Evolutionary conservation across 495 filamentous ascomycete species (phyloP).

Genomic region (Aspergillus olivimuriae): DNA sequence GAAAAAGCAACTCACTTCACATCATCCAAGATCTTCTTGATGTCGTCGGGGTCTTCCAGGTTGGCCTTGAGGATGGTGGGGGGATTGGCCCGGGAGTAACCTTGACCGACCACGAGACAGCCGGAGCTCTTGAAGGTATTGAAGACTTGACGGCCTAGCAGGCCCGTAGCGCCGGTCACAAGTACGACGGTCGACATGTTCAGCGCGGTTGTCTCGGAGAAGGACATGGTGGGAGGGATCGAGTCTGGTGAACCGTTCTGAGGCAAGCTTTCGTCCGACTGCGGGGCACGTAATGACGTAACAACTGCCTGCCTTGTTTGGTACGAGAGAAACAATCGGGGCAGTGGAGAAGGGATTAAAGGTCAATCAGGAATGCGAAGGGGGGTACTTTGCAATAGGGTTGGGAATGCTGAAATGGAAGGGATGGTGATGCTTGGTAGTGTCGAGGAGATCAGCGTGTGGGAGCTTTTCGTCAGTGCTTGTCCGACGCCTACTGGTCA

Average conservation of each 20-base stretch:
- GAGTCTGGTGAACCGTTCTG: too few species aligned
- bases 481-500: too few species aligned
- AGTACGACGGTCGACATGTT: conserved; percentile 59
- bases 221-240: conserved; percentile 6
- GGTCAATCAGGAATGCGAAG: too few species aligned
- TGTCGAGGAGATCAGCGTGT: too few species aligned
- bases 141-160: conserved; percentile 75
- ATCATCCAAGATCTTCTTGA: conserved; percentile 56
- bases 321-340: neutral
- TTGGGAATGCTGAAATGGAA: too few species aligned
- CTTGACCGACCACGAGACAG: conserved; percentile 81
- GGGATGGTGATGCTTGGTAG: too few species aligned
- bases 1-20: conserved; percentile 30
- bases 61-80: conserved; percentile 71
- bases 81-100: conserved; percentile 64
- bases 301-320: neutral
- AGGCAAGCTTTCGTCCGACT: neutral
- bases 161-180: conserved; percentile 79
- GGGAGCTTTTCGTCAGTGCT: too few species aligned
- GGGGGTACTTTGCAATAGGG: too few species aligned
- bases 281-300: neutral
- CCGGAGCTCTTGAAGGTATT: conserved; percentile 62
- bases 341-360: neutral
- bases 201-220: neutral
- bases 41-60: conserved; percentile 52